Evolutionary conservation across 371 early-diverging fungal species (phyloP).

Genomic region (Rhizopus sp.): DNA sequence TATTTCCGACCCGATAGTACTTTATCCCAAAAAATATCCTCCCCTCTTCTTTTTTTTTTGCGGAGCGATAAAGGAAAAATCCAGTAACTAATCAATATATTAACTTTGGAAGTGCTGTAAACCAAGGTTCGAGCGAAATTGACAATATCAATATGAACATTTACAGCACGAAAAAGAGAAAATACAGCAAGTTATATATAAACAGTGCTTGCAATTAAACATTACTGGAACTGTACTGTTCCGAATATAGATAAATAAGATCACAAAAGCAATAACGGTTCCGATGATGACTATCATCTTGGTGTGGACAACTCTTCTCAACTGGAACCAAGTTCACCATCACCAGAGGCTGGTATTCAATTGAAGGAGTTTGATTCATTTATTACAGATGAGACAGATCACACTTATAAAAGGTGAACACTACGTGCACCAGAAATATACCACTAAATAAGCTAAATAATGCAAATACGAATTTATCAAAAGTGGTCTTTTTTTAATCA

Average conservation of each 20-base stretch:
- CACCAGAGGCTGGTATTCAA: slow-evolving; percentile 15
- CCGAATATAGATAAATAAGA: slow-evolving; percentile 11
- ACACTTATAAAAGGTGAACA: slow-evolving; percentile 20
- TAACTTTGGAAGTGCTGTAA: slow-evolving; percentile 14
- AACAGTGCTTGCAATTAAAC: slow-evolving; percentile 16
- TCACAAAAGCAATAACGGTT: slow-evolving; percentile 6
- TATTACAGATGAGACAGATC: slow-evolving; percentile 14
- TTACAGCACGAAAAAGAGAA: slow-evolving; percentile 8
- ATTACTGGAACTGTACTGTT: slow-evolving; percentile 11
- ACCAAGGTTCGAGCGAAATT: slow-evolving; percentile 10
- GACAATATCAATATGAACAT: slow-evolving; percentile 7
- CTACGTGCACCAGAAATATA: too few relatives aligned
- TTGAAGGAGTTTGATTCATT: slow-evolving; percentile 18
- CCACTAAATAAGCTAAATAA: too few relatives aligned
- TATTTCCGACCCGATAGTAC: too few relatives aligned
- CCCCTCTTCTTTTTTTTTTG: too few relatives aligned
- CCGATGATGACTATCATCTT: slow-evolving; percentile 8
- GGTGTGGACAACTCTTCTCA: slow-evolving; percentile 8
- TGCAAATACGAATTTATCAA: too few relatives aligned
- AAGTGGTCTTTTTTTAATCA: too few relatives aligned
- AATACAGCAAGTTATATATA: slow-evolving; percentile 13
- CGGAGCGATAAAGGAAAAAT: slow-evolving; percentile 1
- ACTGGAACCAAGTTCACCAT: slow-evolving; percentile 9
- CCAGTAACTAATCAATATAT: slow-evolving; percentile 14
- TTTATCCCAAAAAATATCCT: too few relatives aligned